Evolutionary conservation across 1,139 yeast genomes (phyloP).

Genomic region (Diutina siamensis): DNA sequence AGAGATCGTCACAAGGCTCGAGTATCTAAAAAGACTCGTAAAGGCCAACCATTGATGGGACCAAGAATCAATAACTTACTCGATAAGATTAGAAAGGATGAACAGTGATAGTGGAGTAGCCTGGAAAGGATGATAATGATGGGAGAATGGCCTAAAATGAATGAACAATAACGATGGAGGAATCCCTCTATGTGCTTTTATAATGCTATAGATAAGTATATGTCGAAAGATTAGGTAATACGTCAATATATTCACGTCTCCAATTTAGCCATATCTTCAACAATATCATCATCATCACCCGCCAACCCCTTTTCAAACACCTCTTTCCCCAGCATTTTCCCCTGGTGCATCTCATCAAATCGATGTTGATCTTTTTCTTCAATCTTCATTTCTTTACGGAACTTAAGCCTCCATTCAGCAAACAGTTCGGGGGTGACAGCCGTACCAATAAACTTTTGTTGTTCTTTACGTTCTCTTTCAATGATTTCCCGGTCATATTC

Average conservation of each 20-base stretch:
- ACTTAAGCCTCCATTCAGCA: conserved; percentile 54
- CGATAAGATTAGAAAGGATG: conserved; percentile 51
- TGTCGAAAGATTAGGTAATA: neutral
- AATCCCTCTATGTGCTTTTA: no score
- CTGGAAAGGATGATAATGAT: neutral
- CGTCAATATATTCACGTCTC: neutral
- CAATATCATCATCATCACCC: conserved; percentile 39
- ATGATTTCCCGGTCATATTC: conserved; percentile 45
- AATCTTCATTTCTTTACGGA: conserved; percentile 47
- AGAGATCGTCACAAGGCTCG: conserved; percentile 39
- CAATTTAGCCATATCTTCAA: conserved; percentile 13
- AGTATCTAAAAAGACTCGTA: conserved; percentile 47
- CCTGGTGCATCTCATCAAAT: conserved; percentile 49
- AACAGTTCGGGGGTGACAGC: conserved; percentile 68
- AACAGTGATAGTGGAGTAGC: neutral
- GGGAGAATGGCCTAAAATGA: neutral
- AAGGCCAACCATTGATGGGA: conserved; percentile 88
- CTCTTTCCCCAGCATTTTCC: conserved; percentile 76
- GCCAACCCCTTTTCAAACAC: conserved; percentile 85
- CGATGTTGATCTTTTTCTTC: conserved; percentile 41
- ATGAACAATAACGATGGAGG: neutral
- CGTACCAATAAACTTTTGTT: conserved; percentile 73
- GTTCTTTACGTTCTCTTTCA: conserved; percentile 52
- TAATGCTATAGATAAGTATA: no score
- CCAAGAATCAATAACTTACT: conserved; percentile 72